A percentile compares a stretch with the other conserved stretches of the same genome.
Evolutionary conservation across 345 rosid genomes (phyloP).

Genomic region (Brassica rapa): DNA sequence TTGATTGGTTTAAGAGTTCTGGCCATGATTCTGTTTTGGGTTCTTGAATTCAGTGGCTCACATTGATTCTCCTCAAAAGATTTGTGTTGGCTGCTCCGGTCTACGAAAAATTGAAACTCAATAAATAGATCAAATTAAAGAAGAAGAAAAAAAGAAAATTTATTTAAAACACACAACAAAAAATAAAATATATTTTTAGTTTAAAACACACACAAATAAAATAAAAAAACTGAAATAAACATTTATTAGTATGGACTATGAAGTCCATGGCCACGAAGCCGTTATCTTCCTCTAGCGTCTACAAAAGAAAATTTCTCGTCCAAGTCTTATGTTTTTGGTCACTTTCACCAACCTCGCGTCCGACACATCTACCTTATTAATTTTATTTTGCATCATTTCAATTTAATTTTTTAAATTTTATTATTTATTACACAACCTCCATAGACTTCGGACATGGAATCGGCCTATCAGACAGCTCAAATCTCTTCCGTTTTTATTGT

Average conservation of each 20-base stretch:
- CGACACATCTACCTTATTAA: conserved; percentile 44
- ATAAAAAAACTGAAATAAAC: neutral
- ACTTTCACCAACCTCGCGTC: conserved; percentile 42
- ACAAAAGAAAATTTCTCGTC: conserved; percentile 24
- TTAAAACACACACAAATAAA: neutral
- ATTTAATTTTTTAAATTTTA: neutral
- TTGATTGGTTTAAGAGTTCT: neutral
- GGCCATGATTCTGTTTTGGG: neutral
- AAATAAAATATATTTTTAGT: too few species aligned
- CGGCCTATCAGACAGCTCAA: conserved; percentile 13
- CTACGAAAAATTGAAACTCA: neutral
- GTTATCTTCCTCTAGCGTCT: conserved; percentile 19
- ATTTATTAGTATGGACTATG: conserved; percentile 4
- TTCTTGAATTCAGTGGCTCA: neutral
- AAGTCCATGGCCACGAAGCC: conserved; percentile 9
- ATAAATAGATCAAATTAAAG: neutral
- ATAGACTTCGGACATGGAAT: conserved; percentile 26
- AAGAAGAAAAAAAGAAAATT: neutral
- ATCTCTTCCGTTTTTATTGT: neutral
- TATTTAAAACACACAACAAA: too few species aligned
- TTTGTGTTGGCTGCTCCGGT: conserved; percentile 35
- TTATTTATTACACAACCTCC: conserved; percentile 41
- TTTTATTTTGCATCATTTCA: conserved; percentile 29
- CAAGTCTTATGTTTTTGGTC: conserved; percentile 34
- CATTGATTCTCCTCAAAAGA: conserved; percentile 27